phyloP scores from a whole-genome alignment of 768 basidiomycete species.

The Lactarius akahatsu region DNA sequence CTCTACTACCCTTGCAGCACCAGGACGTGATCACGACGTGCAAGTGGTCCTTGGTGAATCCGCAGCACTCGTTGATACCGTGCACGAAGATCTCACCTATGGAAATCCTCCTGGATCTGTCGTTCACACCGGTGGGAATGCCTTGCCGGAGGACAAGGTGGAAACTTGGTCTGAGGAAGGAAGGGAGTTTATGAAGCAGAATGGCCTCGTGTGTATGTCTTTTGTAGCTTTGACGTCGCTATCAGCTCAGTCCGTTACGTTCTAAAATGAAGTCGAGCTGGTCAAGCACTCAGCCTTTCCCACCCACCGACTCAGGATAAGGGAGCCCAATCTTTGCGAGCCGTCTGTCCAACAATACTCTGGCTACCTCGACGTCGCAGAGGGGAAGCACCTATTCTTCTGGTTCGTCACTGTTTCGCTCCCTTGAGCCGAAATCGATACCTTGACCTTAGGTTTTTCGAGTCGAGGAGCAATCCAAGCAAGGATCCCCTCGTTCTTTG shows the following conservation, averaged over 20 bases:
- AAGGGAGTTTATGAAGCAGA: slow-evolving; percentile 64
- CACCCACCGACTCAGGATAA: slow-evolving; percentile 41
- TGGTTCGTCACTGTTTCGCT: slow-evolving; percentile 40
- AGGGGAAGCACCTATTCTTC: slow-evolving; percentile 59
- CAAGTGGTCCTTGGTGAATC: slow-evolving; percentile 46
- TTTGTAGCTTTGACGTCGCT: not conserved
- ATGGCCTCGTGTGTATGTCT: slow-evolving; percentile 66
- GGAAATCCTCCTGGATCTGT: slow-evolving; percentile 35
- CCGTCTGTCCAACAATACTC: slow-evolving; percentile 50
- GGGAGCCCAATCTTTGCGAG: slow-evolving; percentile 50
- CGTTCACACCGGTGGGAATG: slow-evolving; percentile 45
- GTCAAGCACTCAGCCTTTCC: slow-evolving; percentile 40
- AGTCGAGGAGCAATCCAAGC: slow-evolving; percentile 69
- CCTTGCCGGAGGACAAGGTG: slow-evolving; percentile 43
- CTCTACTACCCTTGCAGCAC: slow-evolving; percentile 40
- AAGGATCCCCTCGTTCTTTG: slow-evolving; percentile 85
- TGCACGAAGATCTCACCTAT: slow-evolving; percentile 18
- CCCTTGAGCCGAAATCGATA: not conserved
- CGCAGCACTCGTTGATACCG: slow-evolving; percentile 26
- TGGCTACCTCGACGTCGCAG: slow-evolving; percentile 57
- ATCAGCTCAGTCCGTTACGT: not conserved
- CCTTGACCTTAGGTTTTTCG: slow-evolving; percentile 72
- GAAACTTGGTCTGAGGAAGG: slow-evolving; percentile 64
- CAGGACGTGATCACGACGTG: slow-evolving; percentile 41
- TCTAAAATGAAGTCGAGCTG: slow-evolving; percentile 40